These are phyloP conservation scores for Ogataea philodendri DNA, from an alignment of 805 yeast genomes.

Conservation along the genomic window DNA sequence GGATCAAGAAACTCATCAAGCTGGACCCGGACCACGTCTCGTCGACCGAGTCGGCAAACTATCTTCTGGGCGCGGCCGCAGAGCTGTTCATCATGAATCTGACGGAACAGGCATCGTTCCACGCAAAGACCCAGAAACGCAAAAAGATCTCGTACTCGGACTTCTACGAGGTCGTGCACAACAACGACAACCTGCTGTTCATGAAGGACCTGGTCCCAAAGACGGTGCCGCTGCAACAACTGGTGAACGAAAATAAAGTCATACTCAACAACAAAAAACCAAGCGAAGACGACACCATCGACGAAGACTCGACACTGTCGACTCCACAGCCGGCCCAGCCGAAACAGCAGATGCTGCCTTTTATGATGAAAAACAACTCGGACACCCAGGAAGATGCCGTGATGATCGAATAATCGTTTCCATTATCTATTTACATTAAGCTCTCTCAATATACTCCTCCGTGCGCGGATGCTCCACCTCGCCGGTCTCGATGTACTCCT, in stretches of 20 bases:
- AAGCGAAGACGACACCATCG: constrained; percentile 19
- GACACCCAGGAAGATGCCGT: constrained; percentile 10
- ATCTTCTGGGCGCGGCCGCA: constrained; percentile 72
- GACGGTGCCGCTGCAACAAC: constrained; percentile 48
- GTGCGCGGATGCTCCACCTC: constrained; percentile 38
- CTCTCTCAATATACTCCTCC: constrained; percentile 38
- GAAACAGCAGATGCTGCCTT: constrained; percentile 19
- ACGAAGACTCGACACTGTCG: constrained; percentile 13
- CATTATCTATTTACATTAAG: constrained; percentile 22
- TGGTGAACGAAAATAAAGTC: constrained; percentile 42
- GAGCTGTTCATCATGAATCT: constrained; percentile 70
- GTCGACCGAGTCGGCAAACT: constrained; percentile 70
- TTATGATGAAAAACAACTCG: constrained; percentile 11
- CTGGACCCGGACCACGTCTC: constrained; percentile 71
- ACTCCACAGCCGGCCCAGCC: constrained; percentile 12
- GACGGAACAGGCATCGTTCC: constrained; percentile 65
- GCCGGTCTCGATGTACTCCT: constrained; percentile 77
- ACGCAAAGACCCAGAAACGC: constrained; percentile 62
- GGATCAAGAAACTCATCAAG: constrained; percentile 69
- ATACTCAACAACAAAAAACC: constrained; percentile 11
- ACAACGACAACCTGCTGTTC: constrained; percentile 60
- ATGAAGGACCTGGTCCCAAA: constrained; percentile 67
- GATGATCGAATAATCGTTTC: constrained; percentile 11
- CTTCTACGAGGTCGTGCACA: constrained; percentile 59
- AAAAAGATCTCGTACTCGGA: constrained; percentile 71